Evolutionary conservation across 1,284 basidiomycete species (phyloP).

Genomic region (Cryptococcus jaspeensis): DNA sequence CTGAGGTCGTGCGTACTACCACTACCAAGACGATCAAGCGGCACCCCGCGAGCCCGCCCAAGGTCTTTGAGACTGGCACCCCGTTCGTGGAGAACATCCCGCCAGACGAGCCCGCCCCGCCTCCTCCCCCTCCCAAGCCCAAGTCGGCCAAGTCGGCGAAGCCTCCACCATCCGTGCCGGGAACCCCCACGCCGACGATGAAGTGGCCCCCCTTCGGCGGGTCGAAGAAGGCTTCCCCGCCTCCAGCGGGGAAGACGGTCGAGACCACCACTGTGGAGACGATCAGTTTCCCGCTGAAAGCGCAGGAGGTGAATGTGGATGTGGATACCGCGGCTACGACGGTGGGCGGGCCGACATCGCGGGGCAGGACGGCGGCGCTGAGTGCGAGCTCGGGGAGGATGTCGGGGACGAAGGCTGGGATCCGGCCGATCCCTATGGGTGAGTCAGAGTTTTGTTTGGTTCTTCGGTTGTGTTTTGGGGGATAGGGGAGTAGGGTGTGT

Average conservation of each 20-base stretch:
- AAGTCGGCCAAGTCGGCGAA: conserved; percentile 1
- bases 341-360: conserved; percentile 22
- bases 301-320: conserved; percentile 8
- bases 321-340: conserved; percentile 27
- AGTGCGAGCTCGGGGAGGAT: conserved; percentile 1
- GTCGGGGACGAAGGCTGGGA: conserved; percentile 25
- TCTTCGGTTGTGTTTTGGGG: no score
- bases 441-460: no score
- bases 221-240: no score
- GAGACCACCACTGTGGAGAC: no score
- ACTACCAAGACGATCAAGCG: conserved; percentile 11
- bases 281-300: conserved; percentile 24
- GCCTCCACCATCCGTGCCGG: no score
- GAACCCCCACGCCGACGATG: neutral
- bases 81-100: conserved; percentile 13
- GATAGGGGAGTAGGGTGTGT: no score
- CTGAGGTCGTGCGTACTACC: conserved; percentile 15
- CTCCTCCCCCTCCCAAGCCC: neutral
- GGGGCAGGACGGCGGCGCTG: conserved; percentile 20
- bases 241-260: no score
- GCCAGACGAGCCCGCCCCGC: neutral
- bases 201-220: neutral
- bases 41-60: neutral
- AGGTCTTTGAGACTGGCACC: conserved; percentile 8
- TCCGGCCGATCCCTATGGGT: conserved; percentile 30